phyloP scores from a whole-genome alignment of 352 stramenopile genomes.

The Albugo laibachii region DNA sequence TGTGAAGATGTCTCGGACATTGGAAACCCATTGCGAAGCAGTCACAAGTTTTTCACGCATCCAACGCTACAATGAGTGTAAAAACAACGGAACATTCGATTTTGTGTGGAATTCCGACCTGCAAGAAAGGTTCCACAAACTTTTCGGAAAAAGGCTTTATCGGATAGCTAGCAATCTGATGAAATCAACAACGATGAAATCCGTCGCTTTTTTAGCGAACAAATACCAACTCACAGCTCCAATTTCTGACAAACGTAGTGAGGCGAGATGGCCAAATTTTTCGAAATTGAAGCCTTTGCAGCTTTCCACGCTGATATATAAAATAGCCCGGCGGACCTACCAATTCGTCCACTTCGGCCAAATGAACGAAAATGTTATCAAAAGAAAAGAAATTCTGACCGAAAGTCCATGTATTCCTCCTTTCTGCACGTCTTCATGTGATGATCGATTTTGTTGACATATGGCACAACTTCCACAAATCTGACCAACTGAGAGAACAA shows the following conservation, averaged over 20 bases:
- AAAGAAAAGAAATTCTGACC: constrained; percentile 8
- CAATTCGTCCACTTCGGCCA: neutral
- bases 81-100: neutral
- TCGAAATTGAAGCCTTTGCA: constrained; percentile 42
- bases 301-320: constrained; percentile 52
- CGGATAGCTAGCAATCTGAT: constrained; percentile 48
- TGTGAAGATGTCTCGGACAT: constrained; percentile 55
- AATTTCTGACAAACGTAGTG: constrained; percentile 45
- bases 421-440: constrained; percentile 49
- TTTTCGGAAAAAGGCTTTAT: constrained; percentile 66
- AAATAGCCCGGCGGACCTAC: constrained; percentile 42
- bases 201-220: neutral
- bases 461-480: constrained; percentile 55
- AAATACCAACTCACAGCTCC: constrained; percentile 14
- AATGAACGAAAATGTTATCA: constrained; percentile 2
- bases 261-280: constrained; percentile 58
- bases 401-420: constrained; percentile 29
- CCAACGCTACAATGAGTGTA: constrained; percentile 22
- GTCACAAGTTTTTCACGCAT: constrained; percentile 45
- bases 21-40: constrained; percentile 22
- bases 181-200: neutral
- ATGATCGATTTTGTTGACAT: constrained; percentile 40
- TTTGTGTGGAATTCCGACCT: constrained; percentile 10
- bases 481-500: constrained; percentile 16
- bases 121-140: constrained; percentile 51